These are phyloP conservation scores for Neurospora intermedia DNA, from an alignment of 495 filamentous ascomycete species.

Conservation along the genomic window DNA sequence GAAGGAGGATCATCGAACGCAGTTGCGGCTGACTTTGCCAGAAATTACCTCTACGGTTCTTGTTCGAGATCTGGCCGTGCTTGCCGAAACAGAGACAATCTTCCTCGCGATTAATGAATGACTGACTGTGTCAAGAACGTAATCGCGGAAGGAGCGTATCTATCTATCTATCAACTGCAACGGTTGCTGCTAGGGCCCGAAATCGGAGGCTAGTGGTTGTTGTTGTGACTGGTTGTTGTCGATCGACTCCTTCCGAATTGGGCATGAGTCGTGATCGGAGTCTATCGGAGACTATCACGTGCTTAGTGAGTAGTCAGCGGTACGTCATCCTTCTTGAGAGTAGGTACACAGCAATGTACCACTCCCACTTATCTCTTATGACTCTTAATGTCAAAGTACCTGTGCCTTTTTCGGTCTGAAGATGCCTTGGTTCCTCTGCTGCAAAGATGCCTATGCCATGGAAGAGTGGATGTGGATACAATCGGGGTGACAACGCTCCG, in stretches of 20 bases:
- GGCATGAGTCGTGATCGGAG: neutral
- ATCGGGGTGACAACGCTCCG: neutral
- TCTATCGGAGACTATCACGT: neutral
- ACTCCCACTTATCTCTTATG: neutral
- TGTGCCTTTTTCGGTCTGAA: neutral
- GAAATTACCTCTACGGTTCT: neutral
- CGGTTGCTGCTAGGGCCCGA: neutral
- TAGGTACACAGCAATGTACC: neutral
- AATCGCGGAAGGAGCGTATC: neutral
- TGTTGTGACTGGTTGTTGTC: neutral
- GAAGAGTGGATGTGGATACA: neutral
- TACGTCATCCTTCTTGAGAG: neutral
- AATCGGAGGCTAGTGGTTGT: neutral
- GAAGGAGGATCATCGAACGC: neutral
- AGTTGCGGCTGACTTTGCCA: neutral
- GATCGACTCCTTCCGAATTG: neutral
- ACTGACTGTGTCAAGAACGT: neutral
- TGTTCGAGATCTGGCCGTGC: neutral
- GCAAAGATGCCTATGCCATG: neutral
- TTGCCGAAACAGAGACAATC: neutral
- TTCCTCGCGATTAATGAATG: neutral
- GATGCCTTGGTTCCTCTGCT: neutral
- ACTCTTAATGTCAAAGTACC: neutral
- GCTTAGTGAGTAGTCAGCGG: neutral
- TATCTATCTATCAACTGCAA: neutral